Conservation (phyloP, 2,329 filamentous ascomycete species). For the Thielaviopsis cerberus region DNA sequence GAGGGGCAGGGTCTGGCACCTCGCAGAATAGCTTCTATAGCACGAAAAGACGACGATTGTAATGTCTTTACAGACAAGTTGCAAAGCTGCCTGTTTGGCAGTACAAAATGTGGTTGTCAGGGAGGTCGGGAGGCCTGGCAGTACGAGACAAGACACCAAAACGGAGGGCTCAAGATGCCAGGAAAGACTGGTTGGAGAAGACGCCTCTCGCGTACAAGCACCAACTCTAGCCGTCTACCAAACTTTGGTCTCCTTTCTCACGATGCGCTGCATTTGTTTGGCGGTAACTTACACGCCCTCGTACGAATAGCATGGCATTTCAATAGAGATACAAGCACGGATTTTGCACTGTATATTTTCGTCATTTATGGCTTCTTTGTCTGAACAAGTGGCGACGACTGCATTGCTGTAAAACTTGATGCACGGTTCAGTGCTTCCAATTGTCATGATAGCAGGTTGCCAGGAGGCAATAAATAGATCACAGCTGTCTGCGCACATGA, state of each 20-base stretch:
- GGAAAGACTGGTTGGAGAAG: slow-evolving; percentile 13
- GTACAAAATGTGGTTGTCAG: too few species aligned
- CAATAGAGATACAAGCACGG: not conserved
- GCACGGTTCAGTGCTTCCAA: not conserved
- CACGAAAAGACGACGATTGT: too few species aligned
- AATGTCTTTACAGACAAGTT: too few species aligned
- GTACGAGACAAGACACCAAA: not conserved
- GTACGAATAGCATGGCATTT: not conserved
- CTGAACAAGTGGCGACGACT: not conserved
- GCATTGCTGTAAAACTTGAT: not conserved
- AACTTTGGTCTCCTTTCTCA: not conserved
- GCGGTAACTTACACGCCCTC: not conserved
- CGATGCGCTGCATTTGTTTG: not conserved
- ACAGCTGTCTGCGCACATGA: too few species aligned
- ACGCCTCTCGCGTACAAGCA: not conserved
- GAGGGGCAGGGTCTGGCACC: too few species aligned
- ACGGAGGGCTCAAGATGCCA: not conserved
- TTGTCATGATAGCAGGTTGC: not conserved
- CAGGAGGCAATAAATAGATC: not conserved
- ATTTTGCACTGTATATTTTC: not conserved
- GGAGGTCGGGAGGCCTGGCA: not conserved
- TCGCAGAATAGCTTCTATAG: too few species aligned
- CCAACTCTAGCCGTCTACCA: not conserved
- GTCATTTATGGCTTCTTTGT: not conserved
- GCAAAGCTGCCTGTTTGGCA: too few species aligned